Evolutionary conservation across 2,329 filamentous ascomycete species (phyloP), one percentile per base, ranked within the genome.

Genomic region (Pseudocercospora cruenta): DNA sequence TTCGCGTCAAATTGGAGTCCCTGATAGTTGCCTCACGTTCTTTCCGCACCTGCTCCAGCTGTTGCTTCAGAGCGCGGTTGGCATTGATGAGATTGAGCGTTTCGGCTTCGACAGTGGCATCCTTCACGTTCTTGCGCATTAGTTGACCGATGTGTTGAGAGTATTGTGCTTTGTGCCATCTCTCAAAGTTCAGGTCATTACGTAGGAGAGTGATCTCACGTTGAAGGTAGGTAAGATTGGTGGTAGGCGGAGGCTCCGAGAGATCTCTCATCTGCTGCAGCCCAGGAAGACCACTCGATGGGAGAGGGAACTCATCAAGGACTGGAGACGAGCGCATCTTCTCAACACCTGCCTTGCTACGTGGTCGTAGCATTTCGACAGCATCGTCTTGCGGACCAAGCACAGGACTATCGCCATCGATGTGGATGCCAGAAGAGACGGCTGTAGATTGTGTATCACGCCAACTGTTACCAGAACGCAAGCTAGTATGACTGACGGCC

Each of bases 91-190:
- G 80, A 61, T 93, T 93, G 70, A 94, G 91, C 1, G 90, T 93
- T 75, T 95, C 91, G 0, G 92, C 91, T 75, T 94, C 92, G 0
- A 88, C 90, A 1, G 91, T 90, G 7, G 91, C 91, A 76, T 94
- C 90, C 69, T 87, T 87, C 69, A 94, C 87, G 65, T 93, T 89
- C 68, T 89, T 88, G 14, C 91, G 85, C 71, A 91, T 89, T 49
- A 95, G 80, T 73, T 92, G 90, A 0, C 91, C 91, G 74, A 95
- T 94, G 66, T 94, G 91, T 1, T 89, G 87, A 70, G 94, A 87
- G 76, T 94, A 92, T 73, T 95, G 92, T 69, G 93, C 88, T 75
- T 94, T 94, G 73, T 94, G 85, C 77, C 93, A 94, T 26, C 91
- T 85, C 77, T 95, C 92, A 73, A 94, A 95, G 70, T 91, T 91